Evolutionary conservation across 2,329 filamentous ascomycete genomes (phyloP).

Genomic region (Botryosphaeria agaves): DNA sequence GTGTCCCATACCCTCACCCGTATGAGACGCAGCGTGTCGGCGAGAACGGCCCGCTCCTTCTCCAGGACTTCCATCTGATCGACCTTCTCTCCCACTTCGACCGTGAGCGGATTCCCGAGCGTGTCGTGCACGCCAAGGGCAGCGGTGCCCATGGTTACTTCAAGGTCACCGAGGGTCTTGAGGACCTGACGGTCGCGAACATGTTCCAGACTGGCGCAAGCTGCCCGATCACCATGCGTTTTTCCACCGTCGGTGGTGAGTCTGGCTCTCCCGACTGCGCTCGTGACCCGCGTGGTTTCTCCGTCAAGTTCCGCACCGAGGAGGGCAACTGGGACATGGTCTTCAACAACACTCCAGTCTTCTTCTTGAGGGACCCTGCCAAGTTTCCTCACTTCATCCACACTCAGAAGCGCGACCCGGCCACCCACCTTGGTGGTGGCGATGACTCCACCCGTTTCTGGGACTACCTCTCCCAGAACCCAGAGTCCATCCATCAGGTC

Average conservation of each 20-base stretch:
- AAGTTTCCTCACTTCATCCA: constrained; percentile 62
- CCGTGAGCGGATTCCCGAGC: constrained; percentile 31
- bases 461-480: constrained; percentile 39
- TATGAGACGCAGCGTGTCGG: constrained; percentile 39
- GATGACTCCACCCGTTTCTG: constrained; percentile 49
- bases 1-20: constrained; percentile 37
- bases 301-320: constrained; percentile 55
- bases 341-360: constrained; percentile 57
- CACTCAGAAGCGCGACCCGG: constrained; percentile 57
- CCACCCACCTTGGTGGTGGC: constrained; percentile 51
- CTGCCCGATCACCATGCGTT: constrained; percentile 48
- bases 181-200: constrained; percentile 27
- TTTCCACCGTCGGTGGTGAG: constrained; percentile 62
- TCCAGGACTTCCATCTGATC: constrained; percentile 34
- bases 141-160: constrained; percentile 31
- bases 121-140: constrained; percentile 33
- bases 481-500: constrained; percentile 35
- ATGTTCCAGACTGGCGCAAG: constrained; percentile 46
- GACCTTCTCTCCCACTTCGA: constrained; percentile 33
- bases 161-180: constrained; percentile 26
- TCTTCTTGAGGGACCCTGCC: constrained; percentile 56
- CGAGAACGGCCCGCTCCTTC: constrained; percentile 39
- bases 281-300: constrained; percentile 55
- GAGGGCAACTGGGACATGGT: constrained; percentile 62
- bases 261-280: constrained; percentile 54